Percentiles rank a stretch among this genome's conserved stretches.
These are phyloP conservation scores for Quercus aquifolioides DNA, from an alignment of 306 rosid species.

Conservation along the genomic window DNA sequence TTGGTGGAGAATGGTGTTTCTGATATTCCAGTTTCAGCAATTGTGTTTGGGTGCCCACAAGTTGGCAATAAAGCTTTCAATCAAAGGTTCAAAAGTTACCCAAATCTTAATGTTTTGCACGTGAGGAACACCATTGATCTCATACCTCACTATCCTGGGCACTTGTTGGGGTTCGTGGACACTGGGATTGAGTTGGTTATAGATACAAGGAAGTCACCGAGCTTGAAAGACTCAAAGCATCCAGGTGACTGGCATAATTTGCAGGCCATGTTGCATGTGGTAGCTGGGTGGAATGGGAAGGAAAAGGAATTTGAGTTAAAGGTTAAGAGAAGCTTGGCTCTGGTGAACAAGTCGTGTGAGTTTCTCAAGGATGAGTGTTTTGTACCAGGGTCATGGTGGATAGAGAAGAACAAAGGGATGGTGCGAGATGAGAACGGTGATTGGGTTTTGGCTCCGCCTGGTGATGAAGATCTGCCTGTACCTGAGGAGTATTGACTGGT, in stretches of 20 bases:
- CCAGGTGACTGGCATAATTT: conserved; percentile 65
- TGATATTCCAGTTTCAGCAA: conserved; percentile 43
- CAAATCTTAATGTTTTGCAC: conserved; percentile 23
- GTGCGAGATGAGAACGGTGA: conserved; percentile 50
- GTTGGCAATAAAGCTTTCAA: no score
- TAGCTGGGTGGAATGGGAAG: conserved; percentile 73
- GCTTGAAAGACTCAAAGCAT: conserved; percentile 51
- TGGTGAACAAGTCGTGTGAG: conserved; percentile 60
- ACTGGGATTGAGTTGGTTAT: conserved; percentile 47
- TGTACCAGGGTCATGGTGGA: conserved; percentile 63
- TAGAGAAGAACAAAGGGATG: conserved; percentile 67
- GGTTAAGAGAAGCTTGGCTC: conserved; percentile 64
- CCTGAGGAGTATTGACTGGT: conserved; percentile 36
- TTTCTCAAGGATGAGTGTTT: conserved; percentile 34
- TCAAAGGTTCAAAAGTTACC: no score
- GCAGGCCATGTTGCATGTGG: conserved; percentile 66
- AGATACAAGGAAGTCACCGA: conserved; percentile 48
- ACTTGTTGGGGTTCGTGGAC: conserved; percentile 32
- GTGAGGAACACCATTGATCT: conserved; percentile 43
- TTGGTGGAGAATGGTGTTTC: conserved; percentile 54
- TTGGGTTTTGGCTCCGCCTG: conserved; percentile 47
- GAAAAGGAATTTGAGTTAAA: conserved; percentile 41
- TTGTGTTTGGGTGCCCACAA: conserved; percentile 34
- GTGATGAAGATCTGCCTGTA: conserved; percentile 54
- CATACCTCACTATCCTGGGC: conserved; percentile 47